These are phyloP conservation scores for Trichophyton equinum DNA, from an alignment of 2,329 filamentous ascomycete genomes.

Conservation along the genomic window DNA sequence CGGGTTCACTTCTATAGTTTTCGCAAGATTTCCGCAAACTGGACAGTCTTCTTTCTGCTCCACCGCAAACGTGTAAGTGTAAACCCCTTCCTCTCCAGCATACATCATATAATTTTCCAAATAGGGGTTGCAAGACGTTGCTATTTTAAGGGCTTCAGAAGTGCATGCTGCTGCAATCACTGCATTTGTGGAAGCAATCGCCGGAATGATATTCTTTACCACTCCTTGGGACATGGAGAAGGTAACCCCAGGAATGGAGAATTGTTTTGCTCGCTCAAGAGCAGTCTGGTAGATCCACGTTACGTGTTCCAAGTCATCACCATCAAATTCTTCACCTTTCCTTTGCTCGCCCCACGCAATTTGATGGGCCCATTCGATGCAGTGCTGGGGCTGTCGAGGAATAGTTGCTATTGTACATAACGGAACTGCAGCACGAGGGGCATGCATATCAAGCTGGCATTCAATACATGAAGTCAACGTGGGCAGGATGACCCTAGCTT, in stretches of 20 bases:
- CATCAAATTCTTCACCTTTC: conserved; percentile 76
- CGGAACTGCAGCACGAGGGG: conserved; percentile 89
- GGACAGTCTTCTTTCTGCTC: conserved; percentile 91
- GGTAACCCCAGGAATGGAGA: conserved; percentile 82
- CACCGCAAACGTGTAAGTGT: conserved; percentile 94
- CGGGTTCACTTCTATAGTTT: conserved; percentile 59
- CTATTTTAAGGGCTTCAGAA: conserved; percentile 93
- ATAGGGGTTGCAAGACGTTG: conserved; percentile 66
- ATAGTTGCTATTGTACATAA: conserved; percentile 95
- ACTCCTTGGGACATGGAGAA: conserved; percentile 95
- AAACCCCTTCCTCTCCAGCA: conserved; percentile 86
- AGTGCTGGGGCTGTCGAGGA: conserved; percentile 92
- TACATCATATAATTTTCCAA: conserved; percentile 99
- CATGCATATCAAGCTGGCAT: conserved; percentile 97
- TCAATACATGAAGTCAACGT: conserved; percentile 93
- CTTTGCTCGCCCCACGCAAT: conserved; percentile 90
- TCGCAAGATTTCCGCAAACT: conserved; percentile 75
- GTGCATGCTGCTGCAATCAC: conserved; percentile 93
- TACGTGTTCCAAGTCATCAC: conserved; percentile 92
- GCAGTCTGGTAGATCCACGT: conserved; percentile 92
- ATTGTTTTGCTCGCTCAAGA: conserved; percentile 66
- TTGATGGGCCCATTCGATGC: conserved; percentile 96
- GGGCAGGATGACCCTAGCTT: conserved; percentile 81
- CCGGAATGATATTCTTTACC: conserved; percentile 98
- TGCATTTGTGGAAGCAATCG: conserved; percentile 94